Percentiles rank a stretch among this genome's conserved stretches.
These are phyloP conservation scores for Petrea volubilis DNA, from an alignment of 257 asterid species.

Conservation along the genomic window DNA sequence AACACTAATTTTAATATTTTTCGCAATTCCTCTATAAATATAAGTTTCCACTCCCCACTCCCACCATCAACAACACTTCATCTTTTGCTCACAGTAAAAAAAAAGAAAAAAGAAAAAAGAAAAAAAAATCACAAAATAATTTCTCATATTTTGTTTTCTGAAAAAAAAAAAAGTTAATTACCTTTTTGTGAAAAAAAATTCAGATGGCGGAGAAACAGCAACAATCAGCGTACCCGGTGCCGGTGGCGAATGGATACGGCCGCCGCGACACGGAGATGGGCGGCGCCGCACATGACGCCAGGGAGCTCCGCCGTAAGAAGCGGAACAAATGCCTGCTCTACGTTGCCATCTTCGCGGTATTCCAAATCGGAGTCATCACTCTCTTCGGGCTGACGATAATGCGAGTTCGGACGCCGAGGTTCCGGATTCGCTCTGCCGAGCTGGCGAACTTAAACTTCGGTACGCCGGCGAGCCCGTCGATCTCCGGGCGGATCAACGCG, in stretches of 20 bases:
- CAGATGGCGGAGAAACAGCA: conserved; percentile 24
- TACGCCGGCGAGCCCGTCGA: conserved; percentile 8
- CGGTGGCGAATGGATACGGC: conserved; percentile 10
- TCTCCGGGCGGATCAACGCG: conserved; percentile 30
- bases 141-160: too few species aligned
- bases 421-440: conserved; percentile 30
- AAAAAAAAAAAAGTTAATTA: too few species aligned
- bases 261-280: conserved; percentile 28
- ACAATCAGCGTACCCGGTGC: not conserved
- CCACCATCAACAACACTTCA: not conserved
- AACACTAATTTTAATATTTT: not conserved
- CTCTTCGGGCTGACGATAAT: conserved; percentile 35
- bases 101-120: too few species aligned
- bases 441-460: conserved; percentile 15
- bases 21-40: conserved; percentile 4
- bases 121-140: too few species aligned
- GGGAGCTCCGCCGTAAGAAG: conserved; percentile 31
- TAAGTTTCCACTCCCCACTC: not conserved
- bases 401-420: conserved; percentile 41
- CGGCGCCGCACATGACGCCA: conserved; percentile 15
- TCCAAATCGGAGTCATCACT: conserved; percentile 33
- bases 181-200: too few species aligned
- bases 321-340: conserved; percentile 33
- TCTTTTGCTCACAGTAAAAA: not conserved
- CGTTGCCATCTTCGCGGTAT: conserved; percentile 30